Evolutionary conservation across 2,329 filamentous ascomycete species (phyloP).

Genomic region (Chaetomiaceae sp.): DNA sequence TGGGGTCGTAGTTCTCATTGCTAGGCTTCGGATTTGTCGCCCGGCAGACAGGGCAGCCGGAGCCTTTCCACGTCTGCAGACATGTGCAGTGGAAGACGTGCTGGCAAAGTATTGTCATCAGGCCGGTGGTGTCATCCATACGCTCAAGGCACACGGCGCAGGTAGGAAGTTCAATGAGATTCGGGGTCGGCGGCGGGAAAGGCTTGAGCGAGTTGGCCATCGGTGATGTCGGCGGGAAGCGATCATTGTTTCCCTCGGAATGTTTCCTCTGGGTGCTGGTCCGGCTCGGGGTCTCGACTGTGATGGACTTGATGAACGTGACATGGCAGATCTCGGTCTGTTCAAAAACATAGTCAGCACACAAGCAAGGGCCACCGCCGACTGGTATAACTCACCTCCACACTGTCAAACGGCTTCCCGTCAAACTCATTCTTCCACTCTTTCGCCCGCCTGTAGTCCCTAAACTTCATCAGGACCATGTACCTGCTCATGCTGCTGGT

Average conservation of each 20-base stretch:
- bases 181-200: slow-evolving; percentile 66
- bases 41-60: slow-evolving; percentile 88
- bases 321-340: slow-evolving; percentile 92
- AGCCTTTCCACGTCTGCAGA: slow-evolving; percentile 91
- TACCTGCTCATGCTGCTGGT: slow-evolving; percentile 86
- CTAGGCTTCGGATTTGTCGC: slow-evolving; percentile 59
- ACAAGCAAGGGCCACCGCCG: too few species aligned
- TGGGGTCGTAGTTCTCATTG: slow-evolving; percentile 36
- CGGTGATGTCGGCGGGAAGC: slow-evolving; percentile 47
- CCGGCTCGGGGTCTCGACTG: slow-evolving; percentile 65
- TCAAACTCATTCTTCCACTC: slow-evolving; percentile 85
- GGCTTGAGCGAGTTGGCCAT: slow-evolving; percentile 49
- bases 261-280: slow-evolving; percentile 25
- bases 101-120: slow-evolving; percentile 94
- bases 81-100: slow-evolving; percentile 98
- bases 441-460: slow-evolving; percentile 65
- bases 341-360: slow-evolving; percentile 4
- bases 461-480: slow-evolving; percentile 93
- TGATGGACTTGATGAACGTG: slow-evolving; percentile 88
- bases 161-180: slow-evolving; percentile 85
- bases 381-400: slow-evolving; percentile 58
- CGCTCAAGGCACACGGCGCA: slow-evolving; percentile 95
- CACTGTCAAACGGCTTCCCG: slow-evolving; percentile 85
- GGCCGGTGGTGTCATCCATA: slow-evolving; percentile 95
- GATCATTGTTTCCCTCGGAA: slow-evolving; percentile 41